phyloP scores from a whole-genome alignment of 345 rosid genomes.

The Pistacia integerrima region DNA sequence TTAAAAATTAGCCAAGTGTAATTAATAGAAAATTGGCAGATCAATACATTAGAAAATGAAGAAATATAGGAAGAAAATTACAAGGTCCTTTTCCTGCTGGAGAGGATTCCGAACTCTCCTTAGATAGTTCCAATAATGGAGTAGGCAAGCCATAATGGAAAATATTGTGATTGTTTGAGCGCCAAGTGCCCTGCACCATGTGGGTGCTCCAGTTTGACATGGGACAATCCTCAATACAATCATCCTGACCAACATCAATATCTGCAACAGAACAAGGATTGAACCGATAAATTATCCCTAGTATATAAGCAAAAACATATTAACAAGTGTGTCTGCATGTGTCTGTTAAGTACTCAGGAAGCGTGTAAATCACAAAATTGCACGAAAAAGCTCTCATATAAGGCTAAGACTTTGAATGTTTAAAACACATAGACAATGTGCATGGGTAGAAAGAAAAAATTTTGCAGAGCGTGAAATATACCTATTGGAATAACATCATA shows the following conservation, averaged over 20 bases:
- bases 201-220: constrained; percentile 56
- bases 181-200: constrained; percentile 96
- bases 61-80: constrained; percentile 35
- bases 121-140: constrained; percentile 66
- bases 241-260: constrained; percentile 55
- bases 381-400: not conserved
- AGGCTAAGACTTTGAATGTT: not conserved
- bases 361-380: not conserved
- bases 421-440: not conserved
- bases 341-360: not conserved
- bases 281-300: constrained; percentile 6
- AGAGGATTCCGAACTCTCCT: constrained; percentile 45
- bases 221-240: constrained; percentile 34
- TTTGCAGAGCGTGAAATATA: constrained; percentile 32
- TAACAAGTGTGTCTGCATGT: not conserved
- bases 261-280: constrained; percentile 48
- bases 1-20: not conserved
- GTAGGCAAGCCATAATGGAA: constrained; percentile 85
- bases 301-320: not conserved
- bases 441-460: not conserved
- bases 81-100: constrained; percentile 25
- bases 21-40: not conserved
- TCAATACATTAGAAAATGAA: constrained; percentile 7
- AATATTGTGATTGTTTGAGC: constrained; percentile 60
- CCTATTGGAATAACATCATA: constrained; percentile 87